A percentile compares a stretch with the other conserved stretches of the same genome.
These are phyloP conservation scores for Naganishia friedmannii DNA, from an alignment of 768 basidiomycete genomes.

Conservation along the genomic window DNA sequence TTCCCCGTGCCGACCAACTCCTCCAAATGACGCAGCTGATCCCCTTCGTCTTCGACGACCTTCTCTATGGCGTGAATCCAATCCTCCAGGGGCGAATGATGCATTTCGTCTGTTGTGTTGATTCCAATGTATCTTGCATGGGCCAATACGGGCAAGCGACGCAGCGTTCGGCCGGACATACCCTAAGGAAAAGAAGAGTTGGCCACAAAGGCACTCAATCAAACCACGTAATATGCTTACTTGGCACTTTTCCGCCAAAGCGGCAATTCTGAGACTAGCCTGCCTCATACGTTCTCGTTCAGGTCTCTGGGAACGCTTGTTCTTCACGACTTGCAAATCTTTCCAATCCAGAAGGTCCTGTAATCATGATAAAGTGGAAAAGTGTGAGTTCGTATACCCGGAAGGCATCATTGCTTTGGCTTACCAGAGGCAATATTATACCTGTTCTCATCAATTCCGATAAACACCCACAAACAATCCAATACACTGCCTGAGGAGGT, in stretches of 20 bases:
- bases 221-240: constrained; percentile 57
- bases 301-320: constrained; percentile 30
- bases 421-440: constrained; percentile 65
- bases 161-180: constrained; percentile 88
- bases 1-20: constrained; percentile 31
- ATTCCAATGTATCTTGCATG: constrained; percentile 71
- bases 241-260: constrained; percentile 72
- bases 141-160: constrained; percentile 89
- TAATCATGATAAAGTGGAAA: no score
- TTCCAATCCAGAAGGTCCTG: constrained; percentile 36
- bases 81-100: constrained; percentile 55
- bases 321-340: constrained; percentile 24
- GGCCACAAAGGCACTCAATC: constrained; percentile 6
- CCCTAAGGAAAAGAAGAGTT: constrained; percentile 56
- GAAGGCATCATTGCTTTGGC: constrained; percentile 38
- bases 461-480: constrained; percentile 79
- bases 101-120: constrained; percentile 42
- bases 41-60: constrained; percentile 59
- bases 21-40: constrained; percentile 43
- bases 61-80: constrained; percentile 86
- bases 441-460: constrained; percentile 72
- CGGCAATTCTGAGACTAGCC: constrained; percentile 62
- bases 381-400: background rate
- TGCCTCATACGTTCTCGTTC: constrained; percentile 59
- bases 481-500: constrained; percentile 84